These are phyloP conservation scores for Cetraspora pellucida DNA, from an alignment of 192 early-diverging fungal species.

Conservation along the genomic window DNA sequence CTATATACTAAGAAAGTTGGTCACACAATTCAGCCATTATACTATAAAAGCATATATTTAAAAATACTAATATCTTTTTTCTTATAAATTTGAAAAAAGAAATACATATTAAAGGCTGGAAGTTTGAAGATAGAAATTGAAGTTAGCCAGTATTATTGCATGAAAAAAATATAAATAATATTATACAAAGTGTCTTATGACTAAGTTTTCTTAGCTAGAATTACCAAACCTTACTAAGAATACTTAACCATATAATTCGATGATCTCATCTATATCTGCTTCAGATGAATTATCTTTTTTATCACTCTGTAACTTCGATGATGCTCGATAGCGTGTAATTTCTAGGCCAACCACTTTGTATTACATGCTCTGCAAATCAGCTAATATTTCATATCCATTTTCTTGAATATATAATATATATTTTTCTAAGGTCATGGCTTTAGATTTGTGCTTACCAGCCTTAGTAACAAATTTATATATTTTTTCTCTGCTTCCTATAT, in stretches of 20 bases:
- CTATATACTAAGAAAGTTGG: not conserved
- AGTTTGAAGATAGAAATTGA: not conserved
- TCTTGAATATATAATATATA: slow-evolving; percentile 14
- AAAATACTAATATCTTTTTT: no score
- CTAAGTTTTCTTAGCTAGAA: no score
- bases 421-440: slow-evolving; percentile 1
- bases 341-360: no score
- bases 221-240: not conserved
- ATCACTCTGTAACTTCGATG: not conserved
- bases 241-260: slow-evolving; percentile 24
- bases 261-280: slow-evolving; percentile 16
- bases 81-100: no score
- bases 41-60: no score
- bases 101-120: no score
- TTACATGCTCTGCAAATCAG: not conserved
- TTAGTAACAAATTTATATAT: slow-evolving; percentile 25
- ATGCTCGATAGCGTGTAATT: not conserved
- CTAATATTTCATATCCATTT: not conserved
- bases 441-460: not conserved
- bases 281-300: slow-evolving; percentile 27
- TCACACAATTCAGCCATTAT: no score
- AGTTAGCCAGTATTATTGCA: slow-evolving; percentile 12
- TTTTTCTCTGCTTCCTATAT: not conserved
- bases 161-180: slow-evolving; percentile 17
- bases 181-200: no score